Conservation (phyloP, 495 filamentous ascomycete species). For the Parathielavia hyrcaniae region DNA sequence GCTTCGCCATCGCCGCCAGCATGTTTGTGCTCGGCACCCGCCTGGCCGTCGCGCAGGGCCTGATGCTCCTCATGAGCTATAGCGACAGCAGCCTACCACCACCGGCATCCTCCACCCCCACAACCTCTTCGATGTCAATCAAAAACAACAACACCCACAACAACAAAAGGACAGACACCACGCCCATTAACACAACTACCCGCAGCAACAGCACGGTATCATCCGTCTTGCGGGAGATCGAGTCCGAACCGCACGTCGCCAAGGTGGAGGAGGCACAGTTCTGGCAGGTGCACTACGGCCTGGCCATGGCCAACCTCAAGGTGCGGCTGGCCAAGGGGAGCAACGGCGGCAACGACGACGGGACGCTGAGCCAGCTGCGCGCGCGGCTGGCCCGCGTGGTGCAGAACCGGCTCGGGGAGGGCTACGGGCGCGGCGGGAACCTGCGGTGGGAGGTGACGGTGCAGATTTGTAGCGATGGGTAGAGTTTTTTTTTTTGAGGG, state of each 20-base stretch:
- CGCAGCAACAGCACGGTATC: slow-evolving; percentile 49
- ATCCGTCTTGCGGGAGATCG: slow-evolving; percentile 76
- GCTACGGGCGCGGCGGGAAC: slow-evolving; percentile 70
- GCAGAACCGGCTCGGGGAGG: slow-evolving; percentile 78
- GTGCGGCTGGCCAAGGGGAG: slow-evolving; percentile 32
- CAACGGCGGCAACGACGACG: slow-evolving; percentile 52
- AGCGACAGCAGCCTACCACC: slow-evolving; percentile 18
- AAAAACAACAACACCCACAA: slow-evolving; percentile 5
- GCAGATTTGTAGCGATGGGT: slow-evolving; percentile 38
- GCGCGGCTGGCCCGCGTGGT: slow-evolving; percentile 71
- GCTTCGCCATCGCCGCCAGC: slow-evolving; percentile 65
- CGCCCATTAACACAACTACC: slow-evolving; percentile 5
- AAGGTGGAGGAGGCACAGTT: slow-evolving; percentile 83
- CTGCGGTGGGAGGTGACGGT: slow-evolving; percentile 81
- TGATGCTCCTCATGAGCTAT: slow-evolving; percentile 94
- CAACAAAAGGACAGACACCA: not conserved
- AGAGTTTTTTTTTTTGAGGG: too few relatives aligned
- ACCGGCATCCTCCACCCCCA: slow-evolving; percentile 9
- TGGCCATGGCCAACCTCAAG: slow-evolving; percentile 93
- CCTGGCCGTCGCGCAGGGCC: slow-evolving; percentile 74
- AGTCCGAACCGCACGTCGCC: slow-evolving; percentile 66
- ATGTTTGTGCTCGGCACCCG: slow-evolving; percentile 84
- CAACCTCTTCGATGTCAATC: not conserved
- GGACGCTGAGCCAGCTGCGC: slow-evolving; percentile 60
- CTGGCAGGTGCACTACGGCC: slow-evolving; percentile 97